Base-by-base conservation (phyloP, 352 stramenopile species). In the Pythium brachiatum region DNA sequence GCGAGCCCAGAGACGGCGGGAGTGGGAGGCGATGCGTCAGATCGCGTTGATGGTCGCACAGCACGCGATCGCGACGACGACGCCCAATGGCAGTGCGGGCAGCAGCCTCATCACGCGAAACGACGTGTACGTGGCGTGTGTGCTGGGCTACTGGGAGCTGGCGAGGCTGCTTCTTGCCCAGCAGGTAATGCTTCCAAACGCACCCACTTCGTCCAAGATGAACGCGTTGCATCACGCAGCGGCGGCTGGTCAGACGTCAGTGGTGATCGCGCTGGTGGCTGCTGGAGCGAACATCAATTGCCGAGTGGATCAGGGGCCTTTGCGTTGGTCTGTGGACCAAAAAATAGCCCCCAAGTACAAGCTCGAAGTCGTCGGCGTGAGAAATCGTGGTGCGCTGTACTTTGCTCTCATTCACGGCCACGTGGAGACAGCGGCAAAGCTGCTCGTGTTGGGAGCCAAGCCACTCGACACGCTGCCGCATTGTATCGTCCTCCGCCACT, bases 201-300 rank as follows among this genome's bases (percentile, higher is more conserved):
- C 70, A 21, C 62, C 76, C 20, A 80, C 76, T 7, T 60, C 68
- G 3, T 38, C 44, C 31, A 54, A 36, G 25, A 74, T 83, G 76
- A 89, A 81, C 56, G 66, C 76, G 18, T 26, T 88, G 3, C 78
- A 89, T 60, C 62, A 81, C 16, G 78, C 80, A 36, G 68, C 80
- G 26, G 64, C 68, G n/a, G 74, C 76, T 9, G 80, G 80, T 0
- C 58, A 86, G 64, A 81, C 78, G 0, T 62, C 62, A 2, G 38
- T 81, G 7, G 70, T 85, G 20, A 75, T 66, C 43, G 68, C 68
- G 7, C 69, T 89, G 25, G 59, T 78, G 21, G 69, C 78, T 18
- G 74, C 74, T 7, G 78, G 80, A 21, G 83, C 85, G 69, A 78
- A 88, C 41, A 74, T 86, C 4, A 89, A 86, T 34, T 89, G 72